Evolutionary conservation across 2,329 filamentous ascomycete genomes (phyloP).

Genomic region (Fusarium sarcochroum): DNA sequence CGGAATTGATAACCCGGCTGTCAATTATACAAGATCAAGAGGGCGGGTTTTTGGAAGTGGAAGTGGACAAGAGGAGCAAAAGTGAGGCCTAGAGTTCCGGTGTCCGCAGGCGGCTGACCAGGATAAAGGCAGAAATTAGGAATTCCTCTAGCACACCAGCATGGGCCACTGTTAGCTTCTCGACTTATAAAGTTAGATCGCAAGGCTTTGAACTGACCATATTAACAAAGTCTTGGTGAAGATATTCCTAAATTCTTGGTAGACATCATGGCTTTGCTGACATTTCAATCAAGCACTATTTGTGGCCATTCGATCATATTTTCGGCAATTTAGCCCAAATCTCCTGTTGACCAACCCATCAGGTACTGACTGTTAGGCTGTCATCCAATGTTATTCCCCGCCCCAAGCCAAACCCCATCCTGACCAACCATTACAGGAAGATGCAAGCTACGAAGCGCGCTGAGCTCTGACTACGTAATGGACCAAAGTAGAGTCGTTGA

Average conservation of each 20-base stretch:
- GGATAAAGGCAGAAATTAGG: slow-evolving; percentile 47
- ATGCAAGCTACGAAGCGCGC: slow-evolving; percentile 1
- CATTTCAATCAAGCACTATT: neutral
- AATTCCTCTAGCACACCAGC: slow-evolving; percentile 35
- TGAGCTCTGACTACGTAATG: neutral
- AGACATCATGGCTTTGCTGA: neutral
- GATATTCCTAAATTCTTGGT: neutral
- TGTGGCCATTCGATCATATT: neutral
- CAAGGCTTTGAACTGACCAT: neutral
- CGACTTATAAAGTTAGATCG: neutral
- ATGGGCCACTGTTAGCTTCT: slow-evolving; percentile 14
- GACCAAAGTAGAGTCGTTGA: neutral
- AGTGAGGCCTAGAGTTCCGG: slow-evolving; percentile 34
- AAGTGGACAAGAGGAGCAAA: slow-evolving; percentile 29
- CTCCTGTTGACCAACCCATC: slow-evolving; percentile 9
- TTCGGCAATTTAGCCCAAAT: slow-evolving; percentile 6
- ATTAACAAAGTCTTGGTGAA: neutral
- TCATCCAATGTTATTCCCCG: slow-evolving; percentile 11
- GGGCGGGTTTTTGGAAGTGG: slow-evolving; percentile 4
- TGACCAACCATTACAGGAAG: slow-evolving; percentile 1
- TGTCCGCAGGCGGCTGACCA: slow-evolving; percentile 44
- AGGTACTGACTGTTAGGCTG: neutral
- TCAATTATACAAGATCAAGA: neutral
- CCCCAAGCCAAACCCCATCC: slow-evolving; percentile 2
- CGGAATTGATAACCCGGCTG: slow-evolving; percentile 12